These are phyloP conservation scores for Botrytis hyacinthi DNA, from an alignment of 2,329 filamentous ascomycete genomes.

Conservation along the genomic window DNA sequence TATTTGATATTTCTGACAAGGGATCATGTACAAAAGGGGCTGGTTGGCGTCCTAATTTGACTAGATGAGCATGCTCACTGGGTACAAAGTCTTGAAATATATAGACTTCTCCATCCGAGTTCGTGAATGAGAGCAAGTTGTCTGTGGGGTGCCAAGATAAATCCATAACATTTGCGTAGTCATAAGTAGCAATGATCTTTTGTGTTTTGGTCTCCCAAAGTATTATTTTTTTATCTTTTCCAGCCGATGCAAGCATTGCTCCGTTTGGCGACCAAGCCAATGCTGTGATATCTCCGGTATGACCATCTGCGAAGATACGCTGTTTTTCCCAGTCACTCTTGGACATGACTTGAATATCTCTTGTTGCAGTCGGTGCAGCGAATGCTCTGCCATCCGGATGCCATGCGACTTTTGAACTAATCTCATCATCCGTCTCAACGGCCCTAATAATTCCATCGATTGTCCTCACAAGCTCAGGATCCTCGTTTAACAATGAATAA, in stretches of 20 bases:
- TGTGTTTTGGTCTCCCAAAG: conserved; percentile 92
- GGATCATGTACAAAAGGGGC: conserved; percentile 86
- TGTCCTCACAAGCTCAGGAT: conserved; percentile 78
- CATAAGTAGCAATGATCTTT: conserved; percentile 71
- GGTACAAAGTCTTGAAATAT: conserved; percentile 74
- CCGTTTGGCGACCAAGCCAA: conserved; percentile 94
- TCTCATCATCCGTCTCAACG: conserved; percentile 73
- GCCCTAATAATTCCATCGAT: conserved; percentile 82
- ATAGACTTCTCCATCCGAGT: conserved; percentile 87
- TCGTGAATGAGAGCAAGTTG: conserved; percentile 89
- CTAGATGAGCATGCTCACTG: conserved; percentile 54
- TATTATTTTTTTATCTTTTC: conserved; percentile 65
- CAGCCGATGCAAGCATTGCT: conserved; percentile 73
- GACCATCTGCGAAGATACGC: conserved; percentile 72
- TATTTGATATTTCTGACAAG: conserved; percentile 65
- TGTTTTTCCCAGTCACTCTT: conserved; percentile 87
- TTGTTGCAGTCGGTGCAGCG: conserved; percentile 76
- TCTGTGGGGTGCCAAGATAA: conserved; percentile 87
- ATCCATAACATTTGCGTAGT: conserved; percentile 81
- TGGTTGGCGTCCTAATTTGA: conserved; percentile 63
- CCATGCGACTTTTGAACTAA: conserved; percentile 76
- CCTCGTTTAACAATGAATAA: conserved; percentile 75
- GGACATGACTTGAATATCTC: conserved; percentile 85
- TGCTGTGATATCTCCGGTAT: conserved; percentile 81
- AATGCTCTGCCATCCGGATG: conserved; percentile 94